Base-by-base conservation (phyloP, 352 stramenopile genomes). In the Phytopythium montanum region DNA sequence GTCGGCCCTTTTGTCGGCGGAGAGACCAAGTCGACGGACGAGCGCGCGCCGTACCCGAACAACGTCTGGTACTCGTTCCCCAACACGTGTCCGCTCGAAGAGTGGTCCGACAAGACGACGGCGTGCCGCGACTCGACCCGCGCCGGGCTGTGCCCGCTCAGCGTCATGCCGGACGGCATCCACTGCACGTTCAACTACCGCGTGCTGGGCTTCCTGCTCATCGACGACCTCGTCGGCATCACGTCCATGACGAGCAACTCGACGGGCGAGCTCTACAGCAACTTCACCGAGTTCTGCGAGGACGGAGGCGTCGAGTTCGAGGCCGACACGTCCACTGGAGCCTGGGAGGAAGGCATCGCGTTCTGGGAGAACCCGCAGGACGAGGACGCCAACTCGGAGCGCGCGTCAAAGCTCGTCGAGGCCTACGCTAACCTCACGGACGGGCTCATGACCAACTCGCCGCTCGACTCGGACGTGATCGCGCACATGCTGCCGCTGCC, bases 51-150 rank as follows among this genome's bases (percentile, higher is more conserved):
- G 25, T 89, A 87, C 65, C 66, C 70, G 10, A 62, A 79, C 64
- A 76, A 72, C 31, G 55, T 72, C 26, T 91, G 81, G 81, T 91
- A 79, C 67, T 91, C 81, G 53, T 86, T 86, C 66, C 81, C 81
- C 3, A 84, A 89, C 65, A 71, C 78, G 31, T 91, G 81, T 51
- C 76, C 80, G 23, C 56, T 75, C 6, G 29, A 70, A 46, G 23
- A 49, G 31, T 84, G 70, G 64, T 48, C 21, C 7, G 41, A 66
- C 23, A 72, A 71, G 49, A 73, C 62, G 18, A 28, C 42, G 0
- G 56, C 64, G 18, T 75, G 69, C 57, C 56, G 60, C 45, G 63
- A 61, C 9, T 53, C 41, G 18, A 73, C 61, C 9, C 67, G 60
- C 41, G 58, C 67, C n/a, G 75, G 75, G 8, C 59, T 83, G 5